phyloP scores from a whole-genome alignment of 345 rosid species.

The Murraya paniculata region DNA sequence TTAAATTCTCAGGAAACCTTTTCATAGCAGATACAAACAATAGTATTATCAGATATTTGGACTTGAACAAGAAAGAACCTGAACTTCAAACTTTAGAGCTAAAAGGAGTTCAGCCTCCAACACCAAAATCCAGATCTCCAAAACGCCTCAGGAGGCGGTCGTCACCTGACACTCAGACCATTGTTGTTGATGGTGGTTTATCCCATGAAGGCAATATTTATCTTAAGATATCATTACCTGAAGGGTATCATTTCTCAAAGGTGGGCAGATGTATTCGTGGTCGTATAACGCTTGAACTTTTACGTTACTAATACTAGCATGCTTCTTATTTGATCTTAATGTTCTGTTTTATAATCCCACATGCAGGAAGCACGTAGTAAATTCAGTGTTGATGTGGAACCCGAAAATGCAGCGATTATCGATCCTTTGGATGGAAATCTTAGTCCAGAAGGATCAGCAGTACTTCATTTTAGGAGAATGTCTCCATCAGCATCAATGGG shows the following conservation, averaged over 20 bases:
- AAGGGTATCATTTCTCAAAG: slow-evolving; percentile 88
- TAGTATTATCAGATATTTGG: slow-evolving; percentile 67
- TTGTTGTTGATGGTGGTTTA: slow-evolving; percentile 51
- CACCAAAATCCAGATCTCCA: slow-evolving; percentile 52
- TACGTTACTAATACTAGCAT: background rate
- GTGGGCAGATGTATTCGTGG: slow-evolving; percentile 37
- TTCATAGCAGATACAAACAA: slow-evolving; percentile 91
- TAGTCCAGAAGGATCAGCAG: slow-evolving; percentile 64
- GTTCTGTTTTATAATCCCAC: background rate
- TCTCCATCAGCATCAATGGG: slow-evolving; percentile 51
- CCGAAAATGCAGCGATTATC: slow-evolving; percentile 51
- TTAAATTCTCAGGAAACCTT: slow-evolving; percentile 59
- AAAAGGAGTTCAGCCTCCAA: slow-evolving; percentile 78
- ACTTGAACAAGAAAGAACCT: slow-evolving; percentile 47
- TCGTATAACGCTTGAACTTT: background rate
- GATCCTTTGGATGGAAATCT: slow-evolving; percentile 72
- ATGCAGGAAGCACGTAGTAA: slow-evolving; percentile 83
- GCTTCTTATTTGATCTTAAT: background rate
- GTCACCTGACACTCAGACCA: slow-evolving; percentile 61
- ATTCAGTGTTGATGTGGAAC: slow-evolving; percentile 67
- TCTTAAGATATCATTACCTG: slow-evolving; percentile 68
- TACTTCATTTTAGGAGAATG: slow-evolving; percentile 55
- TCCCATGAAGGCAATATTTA: slow-evolving; percentile 60
- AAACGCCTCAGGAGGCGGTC: slow-evolving; percentile 73
- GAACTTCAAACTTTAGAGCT: slow-evolving; percentile 75